Base-by-base conservation (phyloP, 116 monocot species). In the Phalaenopsis hybrid region DNA sequence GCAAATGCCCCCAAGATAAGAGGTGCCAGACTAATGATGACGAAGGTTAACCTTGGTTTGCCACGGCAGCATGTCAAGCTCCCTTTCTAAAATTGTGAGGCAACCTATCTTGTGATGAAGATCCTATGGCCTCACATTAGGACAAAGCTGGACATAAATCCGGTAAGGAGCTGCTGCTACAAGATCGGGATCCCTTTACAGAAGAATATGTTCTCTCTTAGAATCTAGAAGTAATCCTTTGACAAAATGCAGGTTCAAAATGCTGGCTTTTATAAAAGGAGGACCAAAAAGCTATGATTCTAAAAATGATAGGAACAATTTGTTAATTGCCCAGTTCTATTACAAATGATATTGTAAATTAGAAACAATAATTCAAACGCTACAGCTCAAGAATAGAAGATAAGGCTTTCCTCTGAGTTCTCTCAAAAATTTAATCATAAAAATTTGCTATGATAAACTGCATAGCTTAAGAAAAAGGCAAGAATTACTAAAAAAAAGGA, bases 331-430 rank as follows among this genome's bases (percentile, higher is more conserved):
- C 21, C 21, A 63, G 21, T 63, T 63, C 18, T 21, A 18, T 20
- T n/a, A 63, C 63, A 63, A 63, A n/a, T n/a, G 63, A 63, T 63
- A 63, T 63, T 63, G n/a, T 63, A 63, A 63, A 63, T 63, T 63
- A 63, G 4, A 50, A 50, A 9, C 0, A 63, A 63, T n/a, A 63
- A 63, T 63, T 20, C 21, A 63, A 23, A n/a, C 21, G 63, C 18
- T 63, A 63, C 18, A 23, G 63, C 21, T 41, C 63, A 63, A 21
- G 21, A 63, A 63, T 63, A 63, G 18, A 63, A 18, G n/a, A 63
- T 18, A 63, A 63, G n/a, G n/a, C 18, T 63, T 63, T 63, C 63
- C n/a, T n/a, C 63, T 63, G 21, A 63, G 18, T 21, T n/a, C 63
- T 18, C 4, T 23, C 21, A 18, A 7, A 23, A 63, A 63, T 23